Percentiles rank a stretch among this genome's conserved stretches.
Conservation (phyloP, 805 yeast species). For the Dipodascus geniculatus region DNA sequence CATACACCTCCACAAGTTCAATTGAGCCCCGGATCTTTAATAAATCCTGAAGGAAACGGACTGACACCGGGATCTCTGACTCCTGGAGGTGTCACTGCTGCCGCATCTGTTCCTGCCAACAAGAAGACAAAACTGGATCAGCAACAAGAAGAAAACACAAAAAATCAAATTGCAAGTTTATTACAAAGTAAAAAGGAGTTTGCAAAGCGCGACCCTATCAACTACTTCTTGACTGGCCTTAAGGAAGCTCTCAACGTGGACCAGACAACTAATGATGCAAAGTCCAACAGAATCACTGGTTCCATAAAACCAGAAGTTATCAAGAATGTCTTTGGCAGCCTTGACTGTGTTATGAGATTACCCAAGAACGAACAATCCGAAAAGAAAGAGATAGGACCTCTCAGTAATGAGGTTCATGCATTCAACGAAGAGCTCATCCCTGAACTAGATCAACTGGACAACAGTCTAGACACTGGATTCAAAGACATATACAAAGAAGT, state of each 20-base stretch:
- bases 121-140: slow-evolving; percentile 7
- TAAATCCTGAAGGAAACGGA: neutral
- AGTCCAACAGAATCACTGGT: neutral
- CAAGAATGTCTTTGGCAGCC: neutral
- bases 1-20: slow-evolving; percentile 3
- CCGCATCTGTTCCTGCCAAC: slow-evolving; percentile 13
- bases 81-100: slow-evolving; percentile 3
- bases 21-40: neutral
- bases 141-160: slow-evolving; percentile 5
- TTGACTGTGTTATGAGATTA: neutral
- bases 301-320: neutral
- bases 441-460: neutral
- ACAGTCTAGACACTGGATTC: neutral
- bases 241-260: slow-evolving; percentile 20
- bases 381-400: neutral
- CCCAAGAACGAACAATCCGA: neutral
- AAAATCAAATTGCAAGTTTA: slow-evolving; percentile 5
- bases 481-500: neutral
- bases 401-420: neutral
- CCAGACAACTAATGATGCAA: neutral
- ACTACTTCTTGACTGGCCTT: slow-evolving; percentile 22
- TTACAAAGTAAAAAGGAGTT: slow-evolving; percentile 19
- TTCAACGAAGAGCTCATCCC: neutral
- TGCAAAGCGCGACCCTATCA: slow-evolving; percentile 21
- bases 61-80: neutral